phyloP scores from a whole-genome alignment of 768 basidiomycete species.

The Panaeolus papilionaceus region DNA sequence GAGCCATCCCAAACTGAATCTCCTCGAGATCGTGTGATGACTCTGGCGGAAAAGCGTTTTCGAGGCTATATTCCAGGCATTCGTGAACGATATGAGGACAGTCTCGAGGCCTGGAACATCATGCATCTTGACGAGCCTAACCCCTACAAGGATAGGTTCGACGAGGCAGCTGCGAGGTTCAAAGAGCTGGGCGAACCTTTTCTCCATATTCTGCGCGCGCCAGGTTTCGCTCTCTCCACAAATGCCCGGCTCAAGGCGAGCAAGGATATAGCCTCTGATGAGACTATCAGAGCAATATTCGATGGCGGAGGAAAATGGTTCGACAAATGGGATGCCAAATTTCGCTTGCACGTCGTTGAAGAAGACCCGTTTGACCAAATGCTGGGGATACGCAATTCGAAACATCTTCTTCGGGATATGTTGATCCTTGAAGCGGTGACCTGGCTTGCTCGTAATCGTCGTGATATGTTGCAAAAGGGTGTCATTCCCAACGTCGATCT shows the following conservation, averaged over 20 bases:
- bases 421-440: background rate
- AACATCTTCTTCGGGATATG: constrained; percentile 4
- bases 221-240: background rate
- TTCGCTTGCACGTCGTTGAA: background rate
- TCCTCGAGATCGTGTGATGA: background rate
- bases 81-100: background rate
- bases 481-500: background rate
- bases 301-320: constrained; percentile 3
- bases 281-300: background rate
- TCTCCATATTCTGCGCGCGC: background rate
- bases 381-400: background rate
- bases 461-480: background rate
- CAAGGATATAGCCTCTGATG: background rate
- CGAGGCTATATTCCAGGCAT: background rate
- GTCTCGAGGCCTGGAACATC: background rate
- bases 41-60: background rate
- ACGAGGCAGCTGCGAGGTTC: background rate
- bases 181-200: background rate
- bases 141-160: background rate
- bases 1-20: background rate
- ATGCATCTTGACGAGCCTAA: background rate
- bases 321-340: constrained; percentile 2
- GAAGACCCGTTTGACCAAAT: background rate
- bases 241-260: background rate
- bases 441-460: background rate